Evolutionary conservation across 176 grass and related monocot genomes (phyloP).

Genomic region (Carex littledalei): DNA sequence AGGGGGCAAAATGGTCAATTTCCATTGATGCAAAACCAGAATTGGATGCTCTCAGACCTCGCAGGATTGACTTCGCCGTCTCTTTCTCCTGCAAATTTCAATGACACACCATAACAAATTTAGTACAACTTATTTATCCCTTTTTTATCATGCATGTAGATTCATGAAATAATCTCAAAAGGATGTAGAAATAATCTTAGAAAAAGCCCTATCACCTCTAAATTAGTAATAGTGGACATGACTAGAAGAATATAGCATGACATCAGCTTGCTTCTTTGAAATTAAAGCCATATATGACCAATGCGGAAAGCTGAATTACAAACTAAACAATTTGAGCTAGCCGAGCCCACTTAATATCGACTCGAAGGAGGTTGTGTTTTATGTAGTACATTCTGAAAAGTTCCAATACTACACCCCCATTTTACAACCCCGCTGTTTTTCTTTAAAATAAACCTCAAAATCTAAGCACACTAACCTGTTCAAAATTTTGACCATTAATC

Average conservation of each 20-base stretch:
- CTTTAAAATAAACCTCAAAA: not conserved
- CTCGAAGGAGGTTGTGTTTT: not conserved
- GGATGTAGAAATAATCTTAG: not conserved
- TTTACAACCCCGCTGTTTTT: not conserved
- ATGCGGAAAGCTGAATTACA: not conserved
- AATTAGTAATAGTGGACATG: not conserved
- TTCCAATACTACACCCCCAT: not conserved
- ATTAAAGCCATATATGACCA: not conserved
- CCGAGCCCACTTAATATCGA: not conserved
- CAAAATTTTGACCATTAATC: not conserved
- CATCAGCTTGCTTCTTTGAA: not conserved
- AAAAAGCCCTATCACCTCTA: not conserved
- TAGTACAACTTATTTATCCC: conserved; percentile 12
- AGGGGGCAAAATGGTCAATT: conserved; percentile 50
- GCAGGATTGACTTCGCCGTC: conserved; percentile 68
- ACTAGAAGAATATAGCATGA: not conserved
- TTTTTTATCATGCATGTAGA: conserved; percentile 4
- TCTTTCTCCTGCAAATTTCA: conserved; percentile 75
- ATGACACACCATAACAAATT: conserved; percentile 10
- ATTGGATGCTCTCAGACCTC: conserved; percentile 51
- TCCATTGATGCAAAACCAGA: conserved; percentile 64
- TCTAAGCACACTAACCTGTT: not conserved
- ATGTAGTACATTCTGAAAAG: not conserved
- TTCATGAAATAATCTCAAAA: conserved; percentile 17
- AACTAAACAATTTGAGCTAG: not conserved